These are phyloP conservation scores for Lineolata rhizophorae DNA, from an alignment of 495 filamentous ascomycete species.

Conservation along the genomic window DNA sequence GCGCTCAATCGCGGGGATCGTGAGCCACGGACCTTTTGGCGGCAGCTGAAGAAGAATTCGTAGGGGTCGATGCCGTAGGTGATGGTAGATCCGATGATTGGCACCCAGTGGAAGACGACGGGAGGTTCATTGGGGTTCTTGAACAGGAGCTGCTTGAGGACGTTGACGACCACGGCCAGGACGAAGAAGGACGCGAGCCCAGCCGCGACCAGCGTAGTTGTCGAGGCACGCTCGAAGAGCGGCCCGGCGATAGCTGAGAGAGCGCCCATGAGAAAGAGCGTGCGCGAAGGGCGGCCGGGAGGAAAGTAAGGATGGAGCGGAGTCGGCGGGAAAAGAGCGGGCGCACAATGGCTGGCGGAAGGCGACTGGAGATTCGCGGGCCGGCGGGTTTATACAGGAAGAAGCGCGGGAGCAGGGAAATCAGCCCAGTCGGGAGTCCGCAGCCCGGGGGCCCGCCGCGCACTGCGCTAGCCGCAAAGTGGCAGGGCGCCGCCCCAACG, in stretches of 20 bases:
- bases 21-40: conserved; percentile 24
- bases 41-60: conserved; percentile 33
- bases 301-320: too few relatives aligned
- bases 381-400: too few relatives aligned
- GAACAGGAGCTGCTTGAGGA: conserved; percentile 19
- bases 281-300: too few relatives aligned
- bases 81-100: conserved; percentile 39
- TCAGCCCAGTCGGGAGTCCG: too few relatives aligned
- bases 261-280: too few relatives aligned
- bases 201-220: conserved; percentile 5
- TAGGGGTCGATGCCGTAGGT: conserved; percentile 43
- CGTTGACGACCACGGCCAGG: conserved; percentile 16
- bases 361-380: too few relatives aligned
- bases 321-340: too few relatives aligned
- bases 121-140: conserved; percentile 24
- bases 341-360: too few relatives aligned
- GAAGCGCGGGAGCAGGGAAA: too few relatives aligned
- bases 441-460: too few relatives aligned
- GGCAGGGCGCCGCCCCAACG: too few relatives aligned
- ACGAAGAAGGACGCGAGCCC: conserved; percentile 10
- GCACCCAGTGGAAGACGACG: conserved; percentile 43
- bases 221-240: conserved; percentile 9
- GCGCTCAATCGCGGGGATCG: background rate
- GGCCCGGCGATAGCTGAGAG: conserved; percentile 12
- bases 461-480: too few relatives aligned